A percentile compares a stretch with the other conserved stretches of the same genome.
Evolutionary conservation across 345 rosid genomes (phyloP).

Genomic region (Schrenkiella parvula): DNA sequence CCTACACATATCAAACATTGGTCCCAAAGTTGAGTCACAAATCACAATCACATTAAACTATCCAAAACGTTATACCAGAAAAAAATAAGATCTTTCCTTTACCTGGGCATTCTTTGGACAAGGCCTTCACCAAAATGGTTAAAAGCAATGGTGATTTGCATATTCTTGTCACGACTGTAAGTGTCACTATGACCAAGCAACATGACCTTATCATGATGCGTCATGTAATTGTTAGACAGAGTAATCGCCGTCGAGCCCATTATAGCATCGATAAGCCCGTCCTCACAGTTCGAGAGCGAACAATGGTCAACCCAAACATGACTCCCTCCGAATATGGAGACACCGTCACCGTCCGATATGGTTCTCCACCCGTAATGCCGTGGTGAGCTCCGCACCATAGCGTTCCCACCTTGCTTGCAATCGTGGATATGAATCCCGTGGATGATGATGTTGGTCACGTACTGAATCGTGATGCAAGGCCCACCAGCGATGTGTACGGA

Average conservation of each 20-base stretch:
- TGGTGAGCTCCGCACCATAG: constrained; percentile 67
- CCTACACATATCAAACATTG: constrained; percentile 34
- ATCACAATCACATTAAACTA: constrained; percentile 3
- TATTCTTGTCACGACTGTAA: constrained; percentile 63
- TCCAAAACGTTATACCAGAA: no score
- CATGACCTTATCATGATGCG: constrained; percentile 84
- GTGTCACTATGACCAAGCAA: constrained; percentile 70
- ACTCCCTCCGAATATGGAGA: constrained; percentile 71
- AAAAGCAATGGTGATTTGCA: constrained; percentile 80
- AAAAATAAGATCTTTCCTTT: neutral
- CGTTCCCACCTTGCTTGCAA: constrained; percentile 75
- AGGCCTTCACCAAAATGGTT: constrained; percentile 90
- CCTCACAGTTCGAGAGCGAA: constrained; percentile 58
- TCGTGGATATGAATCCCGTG: constrained; percentile 74
- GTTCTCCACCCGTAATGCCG: constrained; percentile 78
- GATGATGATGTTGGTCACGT: constrained; percentile 65
- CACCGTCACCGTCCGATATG: constrained; percentile 77
- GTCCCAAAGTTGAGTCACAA: constrained; percentile 6
- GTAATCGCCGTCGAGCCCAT: constrained; percentile 71
- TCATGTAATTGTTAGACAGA: constrained; percentile 67
- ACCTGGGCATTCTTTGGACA: constrained; percentile 83
- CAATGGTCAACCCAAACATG: constrained; percentile 81
- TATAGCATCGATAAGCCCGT: constrained; percentile 70
- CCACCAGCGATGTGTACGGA: constrained; percentile 78
- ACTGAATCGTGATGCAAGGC: constrained; percentile 77